Evolutionary conservation across 306 rosid species (phyloP).

Genomic region (Pyrus pyrifolia): DNA sequence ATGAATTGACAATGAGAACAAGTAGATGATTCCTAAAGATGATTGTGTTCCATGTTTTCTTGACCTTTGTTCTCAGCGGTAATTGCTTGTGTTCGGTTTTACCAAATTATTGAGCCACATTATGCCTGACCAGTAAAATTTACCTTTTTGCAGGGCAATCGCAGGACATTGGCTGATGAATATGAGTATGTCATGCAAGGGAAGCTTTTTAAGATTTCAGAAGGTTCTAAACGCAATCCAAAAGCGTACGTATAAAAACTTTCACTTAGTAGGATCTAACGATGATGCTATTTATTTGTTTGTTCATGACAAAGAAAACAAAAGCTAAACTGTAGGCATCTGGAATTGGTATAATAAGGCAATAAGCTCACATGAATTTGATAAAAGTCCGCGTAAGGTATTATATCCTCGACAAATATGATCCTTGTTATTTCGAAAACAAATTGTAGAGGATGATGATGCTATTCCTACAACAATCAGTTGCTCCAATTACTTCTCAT

Average conservation of each 20-base stretch:
- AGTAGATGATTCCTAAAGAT: neutral
- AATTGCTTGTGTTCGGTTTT: neutral
- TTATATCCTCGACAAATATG: neutral
- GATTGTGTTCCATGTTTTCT: neutral
- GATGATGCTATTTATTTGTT: neutral
- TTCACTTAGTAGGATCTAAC: neutral
- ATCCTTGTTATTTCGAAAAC: neutral
- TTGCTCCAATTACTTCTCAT: neutral
- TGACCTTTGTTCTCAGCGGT: neutral
- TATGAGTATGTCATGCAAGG: constrained; percentile 94
- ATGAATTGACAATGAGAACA: neutral
- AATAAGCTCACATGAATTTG: neutral
- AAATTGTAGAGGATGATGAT: neutral
- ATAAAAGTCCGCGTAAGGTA: neutral
- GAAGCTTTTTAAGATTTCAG: constrained; percentile 71
- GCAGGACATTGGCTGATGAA: constrained; percentile 74
- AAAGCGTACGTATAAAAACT: constrained; percentile 51
- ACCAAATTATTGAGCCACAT: neutral
- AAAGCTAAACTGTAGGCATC: neutral
- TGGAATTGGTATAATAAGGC: neutral
- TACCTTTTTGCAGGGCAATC: constrained; percentile 38
- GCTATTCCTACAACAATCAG: neutral
- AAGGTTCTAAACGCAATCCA: constrained; percentile 58
- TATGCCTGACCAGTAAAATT: neutral
- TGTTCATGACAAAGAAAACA: neutral